Base-by-base conservation (phyloP, 176 grass and related monocot genomes). In the Olyra latifolia region DNA sequence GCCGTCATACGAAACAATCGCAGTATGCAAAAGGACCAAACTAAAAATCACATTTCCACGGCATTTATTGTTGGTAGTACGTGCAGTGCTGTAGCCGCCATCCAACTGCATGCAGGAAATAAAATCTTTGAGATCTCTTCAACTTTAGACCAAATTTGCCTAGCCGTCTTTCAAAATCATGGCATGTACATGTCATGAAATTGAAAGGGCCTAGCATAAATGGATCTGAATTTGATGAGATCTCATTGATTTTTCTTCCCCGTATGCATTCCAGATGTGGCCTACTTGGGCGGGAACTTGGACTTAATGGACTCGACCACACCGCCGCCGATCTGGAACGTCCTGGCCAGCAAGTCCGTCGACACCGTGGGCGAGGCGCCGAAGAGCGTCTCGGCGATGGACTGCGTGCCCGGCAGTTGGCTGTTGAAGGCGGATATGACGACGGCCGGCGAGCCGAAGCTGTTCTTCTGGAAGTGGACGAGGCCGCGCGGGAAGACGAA, bases 391-490 rank as follows among this genome's bases (percentile, higher is more conserved):
- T 45, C 4, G 23, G 88, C 85, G 19, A 93, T 57, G 63, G 71
- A 66, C 50, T 88, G 85, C 11, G 90, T 97, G 19, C 93, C 93
- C 0, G 48, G 90, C 1, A 97, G 58, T 80, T 97, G 93, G 80
- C 93, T 97, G 60, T 93, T 86, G 83, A 97, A 97, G 0, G 88
- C 93, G 0, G 90, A 23, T 14, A 97, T 40, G 3, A 75, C 88
- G 0, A 25, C 14, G 59, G 93, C 93, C n/a, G 93, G 76, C 8
- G 25, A 1, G 28, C 22, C 3, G 15, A 61, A 80, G 11, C 60
- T 83, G 29, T 95, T 95, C 87, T 46, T 92, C 81, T 95, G 82
- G 87, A 81, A 96, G 69, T 96, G 93, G 19, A 92, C 78, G 48
- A 96, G 82, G 24, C 93, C 85, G 1, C 75, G 70, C 0, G 90